Evolutionary conservation across 495 filamentous ascomycete species (phyloP).

Genomic region (Alectoria sarmentosa): DNA sequence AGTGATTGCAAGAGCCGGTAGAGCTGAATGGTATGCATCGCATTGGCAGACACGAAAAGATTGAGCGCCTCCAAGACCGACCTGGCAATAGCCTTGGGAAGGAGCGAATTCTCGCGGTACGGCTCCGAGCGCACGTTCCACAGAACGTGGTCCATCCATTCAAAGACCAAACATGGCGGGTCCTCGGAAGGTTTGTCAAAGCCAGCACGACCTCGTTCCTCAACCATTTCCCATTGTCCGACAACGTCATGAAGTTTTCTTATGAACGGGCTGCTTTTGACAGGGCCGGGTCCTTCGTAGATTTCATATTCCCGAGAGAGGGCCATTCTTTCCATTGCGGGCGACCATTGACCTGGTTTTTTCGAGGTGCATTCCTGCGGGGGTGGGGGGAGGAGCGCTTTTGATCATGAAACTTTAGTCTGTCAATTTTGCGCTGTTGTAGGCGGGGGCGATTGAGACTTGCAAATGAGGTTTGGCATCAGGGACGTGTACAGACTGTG

Average conservation of each 20-base stretch:
- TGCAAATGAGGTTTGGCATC: constrained; percentile 9
- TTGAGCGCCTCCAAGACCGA: constrained; percentile 12
- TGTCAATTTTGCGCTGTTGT: background rate
- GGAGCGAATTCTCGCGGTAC: constrained; percentile 8
- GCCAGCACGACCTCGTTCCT: constrained; percentile 11
- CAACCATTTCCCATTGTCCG: constrained; percentile 13
- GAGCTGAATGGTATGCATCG: constrained; percentile 11
- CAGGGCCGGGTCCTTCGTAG: constrained; percentile 8
- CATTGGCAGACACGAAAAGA: constrained; percentile 7
- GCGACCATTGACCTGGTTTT: constrained; percentile 10
- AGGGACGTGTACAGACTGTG: constrained; percentile 4
- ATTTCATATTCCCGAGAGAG: constrained; percentile 10
- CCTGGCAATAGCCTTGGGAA: constrained; percentile 8
- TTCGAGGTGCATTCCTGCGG: constrained; percentile 2
- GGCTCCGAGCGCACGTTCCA: constrained; percentile 12
- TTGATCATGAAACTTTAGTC: constrained; percentile 11
- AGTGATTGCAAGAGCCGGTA: background rate
- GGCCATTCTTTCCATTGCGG: constrained; percentile 15
- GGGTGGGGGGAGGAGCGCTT: constrained; percentile 12
- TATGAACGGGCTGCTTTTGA: constrained; percentile 7
- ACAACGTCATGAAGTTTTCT: constrained; percentile 9
- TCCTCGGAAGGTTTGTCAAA: constrained; percentile 13
- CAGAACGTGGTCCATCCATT: constrained; percentile 14
- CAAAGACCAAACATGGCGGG: constrained; percentile 14
- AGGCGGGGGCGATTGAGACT: background rate